Base-by-base conservation (phyloP, 768 basidiomycete species). In the Kwoniella newhampshirensis region DNA sequence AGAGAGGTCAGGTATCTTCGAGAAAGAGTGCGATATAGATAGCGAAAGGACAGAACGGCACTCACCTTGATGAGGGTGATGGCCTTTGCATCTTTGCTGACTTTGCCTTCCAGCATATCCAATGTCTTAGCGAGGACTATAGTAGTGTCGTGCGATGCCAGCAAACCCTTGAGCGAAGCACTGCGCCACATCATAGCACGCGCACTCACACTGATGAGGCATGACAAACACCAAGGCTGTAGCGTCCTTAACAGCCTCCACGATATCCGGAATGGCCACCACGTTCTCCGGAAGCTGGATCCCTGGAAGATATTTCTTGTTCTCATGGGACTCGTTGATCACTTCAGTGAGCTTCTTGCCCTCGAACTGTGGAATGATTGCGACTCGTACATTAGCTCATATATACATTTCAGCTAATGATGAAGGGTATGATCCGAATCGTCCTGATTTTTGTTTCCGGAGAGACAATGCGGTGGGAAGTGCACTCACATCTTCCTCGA, bases 191-290 rank as follows among this genome's bases (percentile, higher is more conserved):
- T n/a, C 35, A 53, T 26, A 6, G 40, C 40, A 23, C 7, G 40
- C 8, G 17, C 64, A 73, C 70, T 61, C 51, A 73, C 73, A 76
- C 66, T 80, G 80, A 59, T 81, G 80, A n/a, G 80, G 80, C 51
- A 79, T 66, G 36, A 81, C 80, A 45, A 81, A 79, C 40, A 81
- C 73, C 46, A 81, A 55, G 0, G 77, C 78, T 11, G 79, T 80
- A 9, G 79, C 79, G 21, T 70, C 79, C 51, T 79, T 71, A 56
- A 79, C 67, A 2, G 78, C 74, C 54, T 80, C 74, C 18, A 63
- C 51, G 1, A 81, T 45, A 58, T 80, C 77, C 4, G 79, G 76
- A 13, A 78, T 67, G 40, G 80, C 80, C 20, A 75, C 63, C 28
- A 81, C 75, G 51, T 79, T 79, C 26, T 77, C 71, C 3, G 76